Evolutionary conservation across 306 rosid genomes (phyloP), one percentile per base, ranked within the genome.

Genomic region (Benincasa hispida): DNA sequence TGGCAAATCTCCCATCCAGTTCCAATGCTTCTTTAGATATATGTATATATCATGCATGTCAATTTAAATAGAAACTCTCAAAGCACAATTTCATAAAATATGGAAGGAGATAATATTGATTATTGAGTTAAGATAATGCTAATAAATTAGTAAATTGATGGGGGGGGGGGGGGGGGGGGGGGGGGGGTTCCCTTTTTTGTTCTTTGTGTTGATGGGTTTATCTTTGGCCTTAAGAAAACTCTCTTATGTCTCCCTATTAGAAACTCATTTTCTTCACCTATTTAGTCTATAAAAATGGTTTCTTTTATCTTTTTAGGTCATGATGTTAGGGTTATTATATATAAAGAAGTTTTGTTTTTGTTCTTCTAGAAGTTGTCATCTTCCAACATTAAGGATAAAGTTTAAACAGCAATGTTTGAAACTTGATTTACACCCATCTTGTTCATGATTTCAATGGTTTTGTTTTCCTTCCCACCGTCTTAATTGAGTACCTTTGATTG

Each of bases 221-320:
- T 69, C 58, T 69, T 69, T 69, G 12, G 75, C 57, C 75, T 69
- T 69, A 69, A 69, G 75, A 69, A 18, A 42, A 45, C 57, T 45
- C 13, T 6, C 13, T 13, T 69, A 45, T 69, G 75, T 69, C 55
- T 69, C 56, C 56, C 75, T 69, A 17, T 61, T 17, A 21, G 12
- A 42, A 42, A 24, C 75, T 12, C 55, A 41, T 68, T 24, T 68
- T 25, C 56, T n/a, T 69, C 11, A 41, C 55, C 75, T 12, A 67
- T 67, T 65, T 61, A 28, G 72, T n/a, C 25, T 21, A 39, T 32
- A 21, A 25, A 12, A 41, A 21, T 63, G 45, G 47, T 10, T 57
- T 22, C 18, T 57, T 57, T 24, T 56, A 34, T n/a, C 18, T 48
- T 56, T 63, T 35, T 35, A 65, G 72, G 72, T 35, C 50, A 65